Evolutionary conservation across 495 filamentous ascomycete genomes (phyloP).

Genomic region (Lasiosphaeria hispida): DNA sequence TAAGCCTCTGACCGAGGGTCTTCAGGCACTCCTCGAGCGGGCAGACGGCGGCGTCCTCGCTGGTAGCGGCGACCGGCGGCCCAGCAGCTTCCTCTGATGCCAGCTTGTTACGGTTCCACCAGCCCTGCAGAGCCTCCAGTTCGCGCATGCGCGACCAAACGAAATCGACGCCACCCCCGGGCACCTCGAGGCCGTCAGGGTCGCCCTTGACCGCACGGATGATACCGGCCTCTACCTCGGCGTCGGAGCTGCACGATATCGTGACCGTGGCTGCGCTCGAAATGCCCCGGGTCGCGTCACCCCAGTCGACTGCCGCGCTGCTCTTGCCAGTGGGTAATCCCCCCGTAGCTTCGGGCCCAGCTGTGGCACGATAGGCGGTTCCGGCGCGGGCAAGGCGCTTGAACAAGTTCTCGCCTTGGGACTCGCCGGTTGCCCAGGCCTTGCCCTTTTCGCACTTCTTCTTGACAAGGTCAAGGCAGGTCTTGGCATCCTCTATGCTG

Average conservation of each 20-base stretch:
- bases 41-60: slow-evolving; percentile 29
- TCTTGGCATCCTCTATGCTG: slow-evolving; percentile 85
- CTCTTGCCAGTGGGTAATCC: slow-evolving; percentile 56
- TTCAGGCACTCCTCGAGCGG: slow-evolving; percentile 50
- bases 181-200: slow-evolving; percentile 57
- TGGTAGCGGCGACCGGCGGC: slow-evolving; percentile 15
- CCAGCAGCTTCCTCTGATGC: slow-evolving; percentile 14
- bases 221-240: slow-evolving; percentile 69
- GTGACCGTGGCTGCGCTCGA: slow-evolving; percentile 67
- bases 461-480: slow-evolving; percentile 88
- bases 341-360: slow-evolving; percentile 46
- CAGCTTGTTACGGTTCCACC: slow-evolving; percentile 66
- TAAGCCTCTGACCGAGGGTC: slow-evolving; percentile 54
- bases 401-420: slow-evolving; percentile 80
- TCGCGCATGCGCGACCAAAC: slow-evolving; percentile 85
- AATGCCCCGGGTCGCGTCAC: slow-evolving; percentile 69
- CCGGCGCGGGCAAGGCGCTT: slow-evolving; percentile 66
- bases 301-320: slow-evolving; percentile 87
- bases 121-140: slow-evolving; percentile 76
- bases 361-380: slow-evolving; percentile 50
- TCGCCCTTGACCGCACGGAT: slow-evolving; percentile 68
- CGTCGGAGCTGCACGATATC: slow-evolving; percentile 73
- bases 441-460: slow-evolving; percentile 92
- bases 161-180: slow-evolving; percentile 75
- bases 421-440: slow-evolving; percentile 73